Evolutionary conservation across 1,139 yeast species (phyloP), one percentile per base, ranked within the genome.

Genomic region (Wickerhamiella infanticola): DNA sequence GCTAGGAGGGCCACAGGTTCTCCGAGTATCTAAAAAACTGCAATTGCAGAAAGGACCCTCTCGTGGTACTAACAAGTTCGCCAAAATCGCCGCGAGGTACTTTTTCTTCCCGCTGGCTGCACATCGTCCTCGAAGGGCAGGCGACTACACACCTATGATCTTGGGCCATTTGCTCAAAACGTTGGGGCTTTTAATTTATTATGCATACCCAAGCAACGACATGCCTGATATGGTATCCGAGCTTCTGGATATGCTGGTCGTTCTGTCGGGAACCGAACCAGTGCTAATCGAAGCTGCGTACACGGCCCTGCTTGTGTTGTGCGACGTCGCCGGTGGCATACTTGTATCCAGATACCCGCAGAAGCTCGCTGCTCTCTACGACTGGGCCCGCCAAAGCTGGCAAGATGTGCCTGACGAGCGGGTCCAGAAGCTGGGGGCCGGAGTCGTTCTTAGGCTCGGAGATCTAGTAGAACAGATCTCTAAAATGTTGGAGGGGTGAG

Each of bases 141-240:
- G 40, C 33, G 35, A 36, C 39, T 53, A 47, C 37, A 52, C 49
- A 49, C 67, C 76, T 0, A 55, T 79, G 1, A 62, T 80, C 37
- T 65, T 69, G 33, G 71, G 76, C 0, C 88, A 80, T 56, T 79
- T 70, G 57, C 55, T 81, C 45, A 72, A 75, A 47, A 77, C 84
- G 0, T 57, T 81, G 48, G 69, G 77, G 0, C 57, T 81, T 24
- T 55, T 81, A 5, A 59, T 79, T 27, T 75, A 75, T 46, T 65
- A 77, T 44, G 77, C 81, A 0, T 72, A 72, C 51, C 84, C 85
- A 0, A 61, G 75, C 0, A 54, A 62, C 0, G 73, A 74, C 47
- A 53, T 76, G 24, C 60, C 64, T 1, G 82, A 75, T 39, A 79
- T 81, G 84, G 64, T 74, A 1, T 60, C 64, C 3, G 88, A 79